Base-by-base conservation (phyloP, 2,329 filamentous ascomycete genomes). In the Metarhizium humberi region DNA sequence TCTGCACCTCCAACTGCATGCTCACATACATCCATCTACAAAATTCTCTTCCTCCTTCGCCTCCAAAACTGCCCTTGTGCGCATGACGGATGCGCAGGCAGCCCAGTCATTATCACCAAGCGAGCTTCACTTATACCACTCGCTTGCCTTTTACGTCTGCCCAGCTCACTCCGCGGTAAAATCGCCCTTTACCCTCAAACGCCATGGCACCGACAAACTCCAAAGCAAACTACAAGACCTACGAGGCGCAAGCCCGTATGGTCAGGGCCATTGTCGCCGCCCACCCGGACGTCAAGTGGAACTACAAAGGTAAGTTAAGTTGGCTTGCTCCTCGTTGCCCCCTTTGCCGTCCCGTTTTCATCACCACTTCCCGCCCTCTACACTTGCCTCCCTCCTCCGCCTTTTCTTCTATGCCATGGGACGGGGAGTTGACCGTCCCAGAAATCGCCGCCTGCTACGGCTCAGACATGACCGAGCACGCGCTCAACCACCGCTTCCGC, bases 191-290 rank as follows among this genome's bases (percentile, higher is more conserved):
- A 10, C 6, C n/a, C 43, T 8, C 6, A 48, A 16, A 45, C n/a
- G 25, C 20, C 13, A 81, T 82, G 79, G 71, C 78, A 4, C 66
- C 74, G 3, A 51, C 66, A 34, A 66, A 57, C 38, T 53, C 63
- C 53, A 75, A 75, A 54, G 74, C 78, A 14, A 84, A 82, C 60
- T 86, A 84, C 70, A 79, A 78, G 58, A 75, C 73, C 2, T 84
- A 82, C 64, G 82, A 86, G 66, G 74, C 78, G 0, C 80, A 82
- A 60, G 76, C 77, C 20, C 81, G 83, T 49, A 77, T 86, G 40
- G 72, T 86, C 3, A 78, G 81, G 1, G 82, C 83, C 5, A 77
- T 86, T 29, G 70, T 86, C 0, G 83, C 82, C 0, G 79, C 81
- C 3, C 75, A 80, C 54, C 77, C 77, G 0, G 71, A 72, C 0